Base-by-base conservation (phyloP, 805 yeast species). In the Candida easanensis region DNA sequence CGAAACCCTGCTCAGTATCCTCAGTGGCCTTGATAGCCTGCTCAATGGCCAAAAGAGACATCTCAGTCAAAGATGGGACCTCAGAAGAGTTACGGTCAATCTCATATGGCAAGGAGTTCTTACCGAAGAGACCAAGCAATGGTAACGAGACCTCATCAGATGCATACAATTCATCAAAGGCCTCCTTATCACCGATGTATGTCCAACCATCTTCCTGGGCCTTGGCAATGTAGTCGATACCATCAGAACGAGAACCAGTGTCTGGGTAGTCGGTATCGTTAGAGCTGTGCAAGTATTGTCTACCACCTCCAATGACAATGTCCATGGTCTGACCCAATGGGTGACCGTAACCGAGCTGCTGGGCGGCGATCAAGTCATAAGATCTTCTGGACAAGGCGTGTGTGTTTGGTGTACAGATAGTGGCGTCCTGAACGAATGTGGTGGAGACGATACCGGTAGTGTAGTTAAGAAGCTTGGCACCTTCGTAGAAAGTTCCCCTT, bases 381-480 rank as follows among this genome's bases (percentile, higher is more conserved):
- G 84, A 87, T 48, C 65, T 72, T 60, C 97, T 76, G 58, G 69
- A 73, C 54, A 77, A 80, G 16, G 73, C 93, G 60, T 89, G 97
- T 1, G 96, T 59, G 44, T 86, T 79, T 63, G 88, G 90, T 2
- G 89, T 79, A 22, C 95, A 96, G 2, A 96, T 96, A 0, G 97
- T 90, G 22, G 97, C 97, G 62, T 89, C 97, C 26, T 96, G 88
- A 45, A 89, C 78, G 48, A 95, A 76, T 1, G 97, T 89, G 33
- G 96, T 89, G 17, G 88, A 95, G 28, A 89, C 97, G 45, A 89
- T 69, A 4, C 97, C 97, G 0, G 97, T 90, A 53, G 72, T 65
- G 64, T 80, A 87, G 9, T 95, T 95, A 45, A 75, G 69, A 44
- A 84, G 68, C 58, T 89, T 89, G 48, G 93, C 82, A 11, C 93